Base-by-base conservation (phyloP, 768 basidiomycete genomes). In the Tulasnella sp. region DNA sequence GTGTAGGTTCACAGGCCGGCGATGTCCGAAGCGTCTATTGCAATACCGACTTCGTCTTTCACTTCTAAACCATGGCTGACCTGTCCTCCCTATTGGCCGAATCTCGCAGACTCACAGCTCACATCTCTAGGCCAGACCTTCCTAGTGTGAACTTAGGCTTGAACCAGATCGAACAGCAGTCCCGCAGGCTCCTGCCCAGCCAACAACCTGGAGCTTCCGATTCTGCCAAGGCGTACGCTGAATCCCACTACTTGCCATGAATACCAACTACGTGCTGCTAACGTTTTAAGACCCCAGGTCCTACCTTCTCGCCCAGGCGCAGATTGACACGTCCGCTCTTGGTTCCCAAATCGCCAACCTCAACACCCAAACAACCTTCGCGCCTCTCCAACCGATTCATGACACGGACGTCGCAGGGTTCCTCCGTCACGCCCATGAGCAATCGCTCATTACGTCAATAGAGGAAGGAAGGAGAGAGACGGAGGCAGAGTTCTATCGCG, bases 341-440 rank as follows among this genome's bases (percentile, higher is more conserved):
- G 82, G 84, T 8, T 81, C 77, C 64, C 87, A 87, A 0, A 92
- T 97, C 60, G 86, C 88, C 3, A 82, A 87, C 63, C 73, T 93
- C 63, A 88, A 92, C 67, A 82, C 88, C 2, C 75, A 84, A 1
- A 76, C 86, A 3, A 94, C 89, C 0, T 95, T 93, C 70, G 82
- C 86, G 23, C 89, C 91, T 0, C 75, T 93, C n/a, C 88, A 91
- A 67, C 87, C 90, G 3, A 78, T 95, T n/a, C 85, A 88, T 67
- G 93, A 96, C 73, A 93, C 88, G 0, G 93, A 96, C 68, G 87
- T 95, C 53, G 82, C 87, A 32, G 90, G 90, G n/a, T 94, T 88
- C 69, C 81, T 95, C 23, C 86, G 89, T n/a, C 88, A 92, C 71
- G 88, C 89, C 0, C 90, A 95, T 67, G 93, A 97, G 68, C 92